Evolutionary conservation across 306 rosid species (phyloP), one percentile per base, ranked within the genome.

Genomic region (Sicyos baderoa): DNA sequence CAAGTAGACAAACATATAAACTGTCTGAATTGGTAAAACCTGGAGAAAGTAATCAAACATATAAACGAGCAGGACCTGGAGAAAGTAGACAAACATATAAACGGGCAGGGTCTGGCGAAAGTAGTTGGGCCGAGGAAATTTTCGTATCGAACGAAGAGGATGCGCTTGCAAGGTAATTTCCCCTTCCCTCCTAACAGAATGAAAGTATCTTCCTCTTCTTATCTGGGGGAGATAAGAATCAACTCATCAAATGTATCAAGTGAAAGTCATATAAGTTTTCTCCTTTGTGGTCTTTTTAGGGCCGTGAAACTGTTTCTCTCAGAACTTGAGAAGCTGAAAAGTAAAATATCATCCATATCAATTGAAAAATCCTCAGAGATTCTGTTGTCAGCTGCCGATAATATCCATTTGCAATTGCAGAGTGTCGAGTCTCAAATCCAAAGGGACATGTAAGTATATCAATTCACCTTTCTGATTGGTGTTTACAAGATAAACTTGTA

Each of bases 361-460:
- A 78, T 77, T 57, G 80, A 77, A 78, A 90, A 83, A 78, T 84
- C 91, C 65, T 85, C 96, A 9, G 91, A 81, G 85, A 85, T 93
- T 79, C 47, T 93, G 83, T 76, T 62, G 72, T 88, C 94, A 71
- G 88, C 76, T 80, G 84, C 86, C 29, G 85, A 79, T 74, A 89
- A 80, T 69, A 82, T 88, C 75, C 83, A 85, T 56, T 44, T 82
- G 82, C 94, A 82, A 82, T 79, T 88, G 81, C 88, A 93, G 87
- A 81, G 83, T 79, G 95, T 78, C 22, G 88, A 85, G 83, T 84
- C 88, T 65, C 87, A 85, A 82, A 85, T 90, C 72, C 87, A 85
- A 69, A 81, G 77, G 58, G 96, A 93, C 69, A 70, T 88, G 99
- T 93, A 84, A 17, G 95, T 81, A 35, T 69, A 48, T 75, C 70